A percentile compares a stretch with the other conserved stretches of the same genome.
Conservation (phyloP, 2,329 filamentous ascomycete species). For the Pseudogymnoascus sp. region DNA sequence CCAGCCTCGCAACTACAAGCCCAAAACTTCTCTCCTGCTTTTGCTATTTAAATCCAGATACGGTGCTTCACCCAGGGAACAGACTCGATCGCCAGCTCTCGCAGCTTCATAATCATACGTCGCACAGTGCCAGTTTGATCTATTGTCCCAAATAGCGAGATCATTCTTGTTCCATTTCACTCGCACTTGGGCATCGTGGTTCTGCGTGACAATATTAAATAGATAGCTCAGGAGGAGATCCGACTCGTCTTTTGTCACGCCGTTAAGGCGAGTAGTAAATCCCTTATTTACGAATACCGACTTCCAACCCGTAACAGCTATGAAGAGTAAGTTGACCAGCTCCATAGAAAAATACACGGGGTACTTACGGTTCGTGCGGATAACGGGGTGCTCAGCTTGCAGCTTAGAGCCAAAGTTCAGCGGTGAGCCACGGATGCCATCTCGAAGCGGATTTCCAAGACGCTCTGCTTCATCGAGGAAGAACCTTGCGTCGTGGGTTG, state of each 20-base stretch:
- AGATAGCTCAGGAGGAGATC: slow-evolving; percentile 31
- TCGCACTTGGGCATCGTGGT: slow-evolving; percentile 50
- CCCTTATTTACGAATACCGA: slow-evolving; percentile 38
- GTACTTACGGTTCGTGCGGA: slow-evolving; percentile 47
- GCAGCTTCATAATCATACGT: slow-evolving; percentile 53
- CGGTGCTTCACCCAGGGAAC: slow-evolving; percentile 39
- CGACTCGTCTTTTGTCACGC: slow-evolving; percentile 46
- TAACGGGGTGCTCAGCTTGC: slow-evolving; percentile 36
- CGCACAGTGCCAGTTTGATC: slow-evolving; percentile 43
- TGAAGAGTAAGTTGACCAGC: background rate
- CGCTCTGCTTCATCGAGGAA: slow-evolving; percentile 43
- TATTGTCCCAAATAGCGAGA: slow-evolving; percentile 60
- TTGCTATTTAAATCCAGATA: background rate
- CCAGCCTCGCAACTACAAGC: background rate
- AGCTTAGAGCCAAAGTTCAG: slow-evolving; percentile 49
- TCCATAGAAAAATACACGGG: background rate
- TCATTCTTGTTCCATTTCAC: slow-evolving; percentile 47
- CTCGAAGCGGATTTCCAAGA: slow-evolving; percentile 33
- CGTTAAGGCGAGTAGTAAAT: slow-evolving; percentile 48
- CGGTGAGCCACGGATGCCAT: slow-evolving; percentile 43
- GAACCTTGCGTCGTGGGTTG: slow-evolving; percentile 41
- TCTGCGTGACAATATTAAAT: slow-evolving; percentile 42
- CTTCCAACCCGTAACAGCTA: slow-evolving; percentile 49
- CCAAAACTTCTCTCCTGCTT: background rate
- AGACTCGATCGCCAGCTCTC: slow-evolving; percentile 39